Evolutionary conservation across 1,284 basidiomycete species (phyloP).

Genomic region (Dichomitus squalens): DNA sequence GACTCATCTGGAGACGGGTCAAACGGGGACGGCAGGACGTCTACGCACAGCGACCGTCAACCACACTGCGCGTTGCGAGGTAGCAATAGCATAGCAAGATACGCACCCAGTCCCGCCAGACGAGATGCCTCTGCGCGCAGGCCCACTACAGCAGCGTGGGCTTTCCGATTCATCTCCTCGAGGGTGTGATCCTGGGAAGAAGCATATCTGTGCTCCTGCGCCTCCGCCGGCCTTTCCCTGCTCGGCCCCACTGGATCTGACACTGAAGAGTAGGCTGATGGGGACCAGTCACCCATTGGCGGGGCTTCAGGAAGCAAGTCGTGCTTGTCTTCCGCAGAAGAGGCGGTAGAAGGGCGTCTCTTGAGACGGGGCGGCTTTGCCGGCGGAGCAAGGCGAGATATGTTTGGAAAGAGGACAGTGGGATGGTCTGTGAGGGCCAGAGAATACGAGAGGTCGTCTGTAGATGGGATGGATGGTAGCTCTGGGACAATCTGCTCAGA

Average conservation of each 20-base stretch:
- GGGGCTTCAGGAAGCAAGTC: slow-evolving; percentile 29
- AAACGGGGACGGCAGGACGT: slow-evolving; percentile 33
- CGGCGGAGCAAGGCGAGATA: slow-evolving; percentile 26
- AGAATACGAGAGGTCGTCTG: slow-evolving; percentile 24
- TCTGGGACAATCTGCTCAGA: slow-evolving; percentile 27
- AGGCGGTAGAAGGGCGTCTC: slow-evolving; percentile 51
- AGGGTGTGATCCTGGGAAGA: slow-evolving; percentile 23
- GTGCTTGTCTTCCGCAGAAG: slow-evolving; percentile 32
- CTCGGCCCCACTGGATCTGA: slow-evolving; percentile 2
- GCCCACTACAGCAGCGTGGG: slow-evolving; percentile 31
- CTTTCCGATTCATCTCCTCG: slow-evolving; percentile 33
- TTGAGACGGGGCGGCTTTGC: slow-evolving; percentile 9
- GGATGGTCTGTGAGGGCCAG: slow-evolving; percentile 21
- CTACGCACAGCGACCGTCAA: slow-evolving; percentile 8
- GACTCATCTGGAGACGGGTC: slow-evolving; percentile 32
- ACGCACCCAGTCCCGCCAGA: slow-evolving; percentile 32
- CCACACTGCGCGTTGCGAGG: neutral
- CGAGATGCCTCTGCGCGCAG: slow-evolving; percentile 34
- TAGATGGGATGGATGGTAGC: slow-evolving; percentile 21
- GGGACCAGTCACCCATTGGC: slow-evolving; percentile 24
- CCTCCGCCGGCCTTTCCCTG: slow-evolving; percentile 8
- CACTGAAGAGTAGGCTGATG: slow-evolving; percentile 12
- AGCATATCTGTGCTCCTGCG: slow-evolving; percentile 5
- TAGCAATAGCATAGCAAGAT: neutral
- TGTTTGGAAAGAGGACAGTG: slow-evolving; percentile 22